Evolutionary conservation across 192 early-diverging fungal species (phyloP).

Genomic region (Anaeromyces robustus): DNA sequence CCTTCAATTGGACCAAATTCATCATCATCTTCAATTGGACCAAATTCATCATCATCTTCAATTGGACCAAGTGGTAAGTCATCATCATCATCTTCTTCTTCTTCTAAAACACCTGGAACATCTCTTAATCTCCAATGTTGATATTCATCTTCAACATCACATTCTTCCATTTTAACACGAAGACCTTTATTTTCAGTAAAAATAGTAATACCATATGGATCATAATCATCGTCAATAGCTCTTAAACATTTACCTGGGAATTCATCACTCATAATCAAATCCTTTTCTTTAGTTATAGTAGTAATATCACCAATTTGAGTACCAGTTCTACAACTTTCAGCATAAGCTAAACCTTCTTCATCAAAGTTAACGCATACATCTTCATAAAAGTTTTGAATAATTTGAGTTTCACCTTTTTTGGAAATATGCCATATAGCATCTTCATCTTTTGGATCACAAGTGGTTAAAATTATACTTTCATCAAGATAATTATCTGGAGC

Average conservation of each 20-base stretch:
- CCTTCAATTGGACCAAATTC: too few species aligned
- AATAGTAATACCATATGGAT: background rate
- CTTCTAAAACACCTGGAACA: background rate
- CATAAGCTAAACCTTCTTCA: background rate
- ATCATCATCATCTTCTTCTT: too few species aligned
- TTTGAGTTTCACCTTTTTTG: background rate
- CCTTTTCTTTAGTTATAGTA: background rate
- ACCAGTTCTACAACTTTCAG: background rate
- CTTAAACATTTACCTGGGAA: background rate
- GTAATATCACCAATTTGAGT: background rate
- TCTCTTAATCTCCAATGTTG: background rate
- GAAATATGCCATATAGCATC: background rate
- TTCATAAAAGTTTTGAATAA: background rate
- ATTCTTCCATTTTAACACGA: background rate
- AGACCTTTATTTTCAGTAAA: background rate
- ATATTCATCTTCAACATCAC: background rate
- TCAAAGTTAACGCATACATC: background rate
- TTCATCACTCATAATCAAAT: background rate
- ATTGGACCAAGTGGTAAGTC: too few species aligned
- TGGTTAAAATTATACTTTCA: background rate
- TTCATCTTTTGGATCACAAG: background rate
- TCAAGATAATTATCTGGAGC: background rate
- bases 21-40: too few species aligned
- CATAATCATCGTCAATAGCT: background rate
- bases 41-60: too few species aligned